Evolutionary conservation across 352 stramenopile species (phyloP).

Genomic region (Pythium brachiatum): DNA sequence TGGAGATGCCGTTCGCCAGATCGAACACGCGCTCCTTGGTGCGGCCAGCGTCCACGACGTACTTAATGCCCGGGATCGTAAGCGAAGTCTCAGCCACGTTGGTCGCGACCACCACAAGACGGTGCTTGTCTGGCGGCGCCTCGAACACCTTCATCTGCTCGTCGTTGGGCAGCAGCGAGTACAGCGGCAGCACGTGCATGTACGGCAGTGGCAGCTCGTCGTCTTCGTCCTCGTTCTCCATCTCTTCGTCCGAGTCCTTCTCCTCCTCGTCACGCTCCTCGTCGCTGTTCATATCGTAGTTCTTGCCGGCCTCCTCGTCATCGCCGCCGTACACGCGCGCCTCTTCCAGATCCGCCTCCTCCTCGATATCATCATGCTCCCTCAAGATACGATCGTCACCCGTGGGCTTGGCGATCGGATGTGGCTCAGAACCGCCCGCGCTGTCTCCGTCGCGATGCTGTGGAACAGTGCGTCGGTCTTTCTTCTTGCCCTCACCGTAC

Average conservation of each 20-base stretch:
- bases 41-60: conserved; percentile 96
- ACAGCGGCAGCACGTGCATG: conserved; percentile 86
- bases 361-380: conserved; percentile 95
- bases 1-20: conserved; percentile 87
- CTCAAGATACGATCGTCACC: conserved; percentile 49
- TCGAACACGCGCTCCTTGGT: conserved; percentile 97
- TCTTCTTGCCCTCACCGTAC: conserved; percentile 43
- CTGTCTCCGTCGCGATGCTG: conserved; percentile 18
- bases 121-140: no score
- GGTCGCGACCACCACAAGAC: conserved; percentile 96
- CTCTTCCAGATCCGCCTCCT: conserved; percentile 81
- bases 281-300: conserved; percentile 43
- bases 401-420: not conserved
- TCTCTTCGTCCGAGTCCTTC: conserved; percentile 76
- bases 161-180: conserved; percentile 94
- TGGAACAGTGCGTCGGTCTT: conserved; percentile 28
- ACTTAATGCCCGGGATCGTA: conserved; percentile 94
- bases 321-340: conserved; percentile 56
- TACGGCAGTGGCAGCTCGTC: conserved; percentile 65
- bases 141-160: conserved; percentile 95
- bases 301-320: conserved; percentile 31
- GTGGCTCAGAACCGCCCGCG: not conserved
- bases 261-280: conserved; percentile 51
- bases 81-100: conserved; percentile 98
- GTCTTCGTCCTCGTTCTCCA: conserved; percentile 79